Percentiles rank a stretch among this genome's conserved stretches.
phyloP scores from a whole-genome alignment of 225 moss, liverwort and hornwort species.

The Rhytidiadelphus loreus region DNA sequence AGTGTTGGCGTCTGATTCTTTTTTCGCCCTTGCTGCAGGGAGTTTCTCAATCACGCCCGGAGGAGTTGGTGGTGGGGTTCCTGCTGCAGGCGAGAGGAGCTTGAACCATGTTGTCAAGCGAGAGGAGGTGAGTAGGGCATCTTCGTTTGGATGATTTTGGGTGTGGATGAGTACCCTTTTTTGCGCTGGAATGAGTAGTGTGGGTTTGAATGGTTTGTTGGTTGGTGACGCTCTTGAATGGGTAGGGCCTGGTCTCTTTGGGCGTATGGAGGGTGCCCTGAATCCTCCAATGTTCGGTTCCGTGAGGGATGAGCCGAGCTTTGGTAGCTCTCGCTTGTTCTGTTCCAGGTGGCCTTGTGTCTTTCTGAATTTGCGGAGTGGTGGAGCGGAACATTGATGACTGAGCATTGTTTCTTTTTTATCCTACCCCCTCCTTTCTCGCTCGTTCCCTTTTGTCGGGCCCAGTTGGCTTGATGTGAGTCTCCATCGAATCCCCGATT shows the following conservation, averaged over 20 bases:
- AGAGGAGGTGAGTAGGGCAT: conserved; percentile 61
- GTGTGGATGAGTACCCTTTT: too few species aligned
- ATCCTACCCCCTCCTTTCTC: not conserved
- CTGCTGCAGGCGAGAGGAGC: conserved; percentile 38
- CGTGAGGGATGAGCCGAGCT: not conserved
- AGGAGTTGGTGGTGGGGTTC: conserved; percentile 19
- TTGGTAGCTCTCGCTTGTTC: not conserved
- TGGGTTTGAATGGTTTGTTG: not conserved
- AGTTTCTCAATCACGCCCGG: conserved; percentile 1
- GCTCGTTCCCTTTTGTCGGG: not conserved
- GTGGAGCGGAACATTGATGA: not conserved
- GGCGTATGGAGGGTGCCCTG: not conserved
- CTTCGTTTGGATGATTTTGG: too few species aligned
- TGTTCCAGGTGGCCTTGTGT: not conserved
- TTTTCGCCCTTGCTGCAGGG: conserved; percentile 10
- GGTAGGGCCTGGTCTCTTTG: not conserved
- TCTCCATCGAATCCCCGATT: not conserved
- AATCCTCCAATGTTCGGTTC: not conserved
- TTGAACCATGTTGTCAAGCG: conserved; percentile 85
- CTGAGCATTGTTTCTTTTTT: not conserved
- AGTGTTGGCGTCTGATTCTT: not conserved
- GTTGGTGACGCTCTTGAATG: not conserved
- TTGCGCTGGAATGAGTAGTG: not conserved
- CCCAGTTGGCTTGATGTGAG: not conserved
- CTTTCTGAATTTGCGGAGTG: too few species aligned